Evolutionary conservation across 768 basidiomycete species (phyloP), one percentile per base, ranked within the genome.

Genomic region (Coprinopsis sp.): DNA sequence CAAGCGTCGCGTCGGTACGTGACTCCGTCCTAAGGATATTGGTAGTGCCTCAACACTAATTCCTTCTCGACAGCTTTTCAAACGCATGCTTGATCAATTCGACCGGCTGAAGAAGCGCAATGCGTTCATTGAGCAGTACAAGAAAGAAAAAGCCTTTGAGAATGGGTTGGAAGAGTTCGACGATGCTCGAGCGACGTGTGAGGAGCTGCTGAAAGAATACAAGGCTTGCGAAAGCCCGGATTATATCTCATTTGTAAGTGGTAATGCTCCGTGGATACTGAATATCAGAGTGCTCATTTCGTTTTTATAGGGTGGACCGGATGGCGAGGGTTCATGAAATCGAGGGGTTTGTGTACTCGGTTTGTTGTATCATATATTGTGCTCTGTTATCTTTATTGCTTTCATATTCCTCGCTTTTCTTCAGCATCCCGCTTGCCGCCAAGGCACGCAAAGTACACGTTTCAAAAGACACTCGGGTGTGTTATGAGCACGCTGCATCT

Each of bases 81-180:
- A 93, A 66, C 84, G 92, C 1, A 95, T 94, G 83, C 69, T 98
- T 41, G 87, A 94, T 59, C 94, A 98, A 63, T 99, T 91, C 62
- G 95, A 97, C 58, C 76, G 81, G 33, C 70, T 98, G 39, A 70
- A 82, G 47, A 87, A 82, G 65, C 77, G 91, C 37, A 95, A 95
- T 58, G 96, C 96, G 2, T 98, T 95, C 65, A 64, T 99, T 67
- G 93, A 97, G 46, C 91, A 94, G 62, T 99, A 98, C 72, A 96
- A 95, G 72, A 92, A 91, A 62, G 93, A 97, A 65, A 86, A 87
- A 60, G 84, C 95, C 75, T 99, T 99, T 61, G 86, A 87, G 62
- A 86, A 94, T 61, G 84, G 84, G 2, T 64, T 98, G 53, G 91
- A 94, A 53, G 94, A 98, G 66, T 98, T 99, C 64, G 94, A 98